A percentile compares a stretch with the other conserved stretches of the same genome.
These are phyloP conservation scores for Hansfordia pulvinata DNA, from an alignment of 2,329 filamentous ascomycete genomes.

Conservation along the genomic window DNA sequence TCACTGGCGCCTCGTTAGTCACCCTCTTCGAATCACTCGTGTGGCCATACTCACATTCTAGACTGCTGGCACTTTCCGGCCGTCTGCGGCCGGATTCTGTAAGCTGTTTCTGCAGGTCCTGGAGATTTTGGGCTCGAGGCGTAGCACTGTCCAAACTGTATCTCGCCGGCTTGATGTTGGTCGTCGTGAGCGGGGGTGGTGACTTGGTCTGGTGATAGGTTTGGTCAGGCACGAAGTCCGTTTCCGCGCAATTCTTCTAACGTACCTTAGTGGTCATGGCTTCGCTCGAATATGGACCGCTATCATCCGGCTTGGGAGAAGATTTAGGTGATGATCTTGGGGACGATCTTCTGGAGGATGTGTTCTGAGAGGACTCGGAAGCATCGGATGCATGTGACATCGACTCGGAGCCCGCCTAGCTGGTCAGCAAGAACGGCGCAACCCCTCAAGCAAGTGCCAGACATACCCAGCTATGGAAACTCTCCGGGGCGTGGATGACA, in stretches of 20 bases:
- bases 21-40: background rate
- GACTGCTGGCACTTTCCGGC: slow-evolving; percentile 57
- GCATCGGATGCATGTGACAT: slow-evolving; percentile 20
- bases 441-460: no score
- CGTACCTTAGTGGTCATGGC: slow-evolving; percentile 20
- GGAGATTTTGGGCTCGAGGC: slow-evolving; percentile 69
- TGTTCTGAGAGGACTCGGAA: no score
- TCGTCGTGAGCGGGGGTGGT: slow-evolving; percentile 59
- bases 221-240: no score
- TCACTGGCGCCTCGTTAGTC: slow-evolving; percentile 28
- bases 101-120: slow-evolving; percentile 50
- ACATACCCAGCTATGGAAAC: slow-evolving; percentile 68
- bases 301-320: slow-evolving; percentile 19
- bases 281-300: slow-evolving; percentile 20
- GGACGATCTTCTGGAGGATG: no score
- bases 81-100: slow-evolving; percentile 39
- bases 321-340: slow-evolving; percentile 22
- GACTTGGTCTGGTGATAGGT: slow-evolving; percentile 14
- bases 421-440: slow-evolving; percentile 13
- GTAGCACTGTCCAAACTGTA: slow-evolving; percentile 61
- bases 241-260: no score
- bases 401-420: slow-evolving; percentile 27
- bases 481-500: slow-evolving; percentile 80
- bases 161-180: slow-evolving; percentile 51
- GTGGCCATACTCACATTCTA: slow-evolving; percentile 51